phyloP scores from a whole-genome alignment of 768 basidiomycete species.

The Xerocomellus intermedius region DNA sequence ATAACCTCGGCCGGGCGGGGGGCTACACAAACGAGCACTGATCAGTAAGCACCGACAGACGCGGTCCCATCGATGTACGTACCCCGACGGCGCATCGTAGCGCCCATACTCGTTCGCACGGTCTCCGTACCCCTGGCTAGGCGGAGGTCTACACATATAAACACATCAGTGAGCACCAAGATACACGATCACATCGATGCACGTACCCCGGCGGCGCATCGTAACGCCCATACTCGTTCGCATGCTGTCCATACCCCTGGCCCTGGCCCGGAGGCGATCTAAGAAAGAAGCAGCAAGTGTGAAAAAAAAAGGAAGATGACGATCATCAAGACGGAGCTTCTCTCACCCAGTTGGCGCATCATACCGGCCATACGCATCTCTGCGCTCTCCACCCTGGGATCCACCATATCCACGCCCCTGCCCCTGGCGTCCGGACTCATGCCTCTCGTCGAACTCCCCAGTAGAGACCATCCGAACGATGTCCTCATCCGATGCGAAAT shows the following conservation, averaged over 20 bases:
- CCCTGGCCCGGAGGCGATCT: slow-evolving; percentile 12
- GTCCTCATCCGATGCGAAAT: slow-evolving; percentile 31
- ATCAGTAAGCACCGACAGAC: not conserved
- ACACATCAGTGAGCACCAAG: not conserved
- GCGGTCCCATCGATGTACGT: not conserved
- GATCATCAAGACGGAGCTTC: not conserved
- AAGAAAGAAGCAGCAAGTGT: not conserved
- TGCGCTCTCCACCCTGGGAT: not conserved
- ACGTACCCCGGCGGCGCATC: slow-evolving; percentile 8
- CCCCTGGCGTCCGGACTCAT: not conserved
- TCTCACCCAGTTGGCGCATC: slow-evolving; percentile 18
- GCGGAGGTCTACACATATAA: not conserved
- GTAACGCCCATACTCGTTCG: slow-evolving; percentile 4
- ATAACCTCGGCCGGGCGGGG: slow-evolving; percentile 7
- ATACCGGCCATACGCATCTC: not conserved
- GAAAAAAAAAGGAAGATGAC: not conserved
- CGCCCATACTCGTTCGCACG: not conserved
- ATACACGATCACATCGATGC: not conserved
- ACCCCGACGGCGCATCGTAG: not conserved
- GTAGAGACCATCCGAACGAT: slow-evolving; percentile 19
- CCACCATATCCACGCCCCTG: not conserved
- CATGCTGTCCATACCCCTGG: not conserved
- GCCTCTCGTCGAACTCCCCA: slow-evolving; percentile 9
- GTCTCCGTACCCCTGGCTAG: slow-evolving; percentile 1
- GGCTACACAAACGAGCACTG: not conserved